Percentiles rank a stretch among this genome's conserved stretches.
Conservation (phyloP, 116 monocot species). For the Zostera marina region DNA sequence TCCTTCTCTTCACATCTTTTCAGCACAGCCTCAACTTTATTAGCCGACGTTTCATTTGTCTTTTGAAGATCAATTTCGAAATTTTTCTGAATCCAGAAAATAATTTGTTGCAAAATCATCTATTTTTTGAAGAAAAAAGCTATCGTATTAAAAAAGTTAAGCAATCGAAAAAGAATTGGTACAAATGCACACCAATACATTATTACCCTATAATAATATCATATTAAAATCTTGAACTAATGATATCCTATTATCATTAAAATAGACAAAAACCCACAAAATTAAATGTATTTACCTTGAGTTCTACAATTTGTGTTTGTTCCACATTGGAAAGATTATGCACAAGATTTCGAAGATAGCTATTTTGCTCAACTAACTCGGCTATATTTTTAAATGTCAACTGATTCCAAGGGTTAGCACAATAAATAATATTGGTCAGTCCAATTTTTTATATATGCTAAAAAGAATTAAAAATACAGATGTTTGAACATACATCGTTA, state of each 20-base stretch:
- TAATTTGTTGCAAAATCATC: background rate
- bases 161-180: too few relatives aligned
- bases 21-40: slow-evolving; percentile 65
- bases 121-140: background rate
- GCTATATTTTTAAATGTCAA: slow-evolving; percentile 71
- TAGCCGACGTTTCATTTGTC: slow-evolving; percentile 33
- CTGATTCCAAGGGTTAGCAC: slow-evolving; percentile 4
- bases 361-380: slow-evolving; percentile 82
- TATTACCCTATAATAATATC: background rate
- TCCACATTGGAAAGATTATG: slow-evolving; percentile 34
- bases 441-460: background rate
- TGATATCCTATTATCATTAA: too few relatives aligned
- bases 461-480: background rate
- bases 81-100: slow-evolving; percentile 29
- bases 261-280: slow-evolving; percentile 3
- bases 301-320: slow-evolving; percentile 45
- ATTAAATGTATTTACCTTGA: slow-evolving; percentile 26
- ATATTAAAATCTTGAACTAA: too few relatives aligned
- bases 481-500: background rate
- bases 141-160: too few relatives aligned
- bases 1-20: slow-evolving; percentile 84
- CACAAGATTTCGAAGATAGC: slow-evolving; percentile 55
- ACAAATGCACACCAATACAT: too few relatives aligned
- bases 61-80: slow-evolving; percentile 66
- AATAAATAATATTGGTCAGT: background rate